Base-by-base conservation (phyloP, 73 alveolate genomes). In the Stentor coeruleus region DNA sequence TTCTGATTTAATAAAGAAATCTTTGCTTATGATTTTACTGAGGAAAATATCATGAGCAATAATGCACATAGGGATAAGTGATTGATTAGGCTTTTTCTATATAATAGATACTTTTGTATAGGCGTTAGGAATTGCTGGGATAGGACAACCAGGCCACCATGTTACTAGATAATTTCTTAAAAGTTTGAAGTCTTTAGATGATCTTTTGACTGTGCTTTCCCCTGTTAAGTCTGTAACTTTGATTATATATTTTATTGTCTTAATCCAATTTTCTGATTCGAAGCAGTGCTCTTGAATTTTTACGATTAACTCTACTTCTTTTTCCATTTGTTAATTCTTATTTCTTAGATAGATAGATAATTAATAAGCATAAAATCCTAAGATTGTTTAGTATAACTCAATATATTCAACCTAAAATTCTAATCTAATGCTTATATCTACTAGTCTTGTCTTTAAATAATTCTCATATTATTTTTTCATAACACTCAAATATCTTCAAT, bases 61-160 rank as follows among this genome's bases (percentile, higher is more conserved):
- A 20, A 49, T 6, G 66, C 6, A 49, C 28, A 20, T 11, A 11
- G 66, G 66, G 66, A 11, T 11, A 6, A 49, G 66, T 6, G 66
- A 49, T 49, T 6, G 66, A 49, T 6, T 6, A 49, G 66, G 66
- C 28, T 49, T 49, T 49, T 49, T 49, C 66, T 49, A 49, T 49
- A 20, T 6, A 49, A 20, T 6, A 20, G 6, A 11, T 49, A 49
- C 66, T 20, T 49, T 6, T 49, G 66, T 11, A 20, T 11, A 49
- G 66, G 6, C 66, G 66, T 20, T 49, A 11, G 66, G 66, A 49
- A 49, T 49, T 49, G 20, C 66, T 49, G 66, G 66, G 66, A 49
- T 49, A 11, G 6, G 6, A 49, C 66, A 49, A 49, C 66, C 66
- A 11, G 66, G 66, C 66, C 66, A 49, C 28, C 66, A 20, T 6